Base-by-base conservation (phyloP, 2,329 filamentous ascomycete genomes). In the Phialophora tarda region DNA sequence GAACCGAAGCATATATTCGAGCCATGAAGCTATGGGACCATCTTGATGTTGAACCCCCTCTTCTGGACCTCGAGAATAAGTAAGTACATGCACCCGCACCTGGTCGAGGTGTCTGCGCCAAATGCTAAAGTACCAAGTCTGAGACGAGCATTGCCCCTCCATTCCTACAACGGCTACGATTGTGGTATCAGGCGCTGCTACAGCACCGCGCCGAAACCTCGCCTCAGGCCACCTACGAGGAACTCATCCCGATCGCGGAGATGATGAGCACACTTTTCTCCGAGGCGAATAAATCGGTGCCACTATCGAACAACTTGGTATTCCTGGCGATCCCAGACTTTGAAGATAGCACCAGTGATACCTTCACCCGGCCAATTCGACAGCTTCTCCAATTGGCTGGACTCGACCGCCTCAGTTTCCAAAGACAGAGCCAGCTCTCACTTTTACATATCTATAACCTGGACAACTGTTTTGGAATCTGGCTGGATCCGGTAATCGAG, bases 371-470 rank as follows among this genome's bases (percentile, higher is more conserved):
- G 47, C 47, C 59, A 24, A 62, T 62, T 54, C 59, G 48, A 41
- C 28, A 38, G n/a, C 47, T 62, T 62, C n/a, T 62, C 48, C 59
- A 62, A 41, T 44, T n/a, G n/a, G 59, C 59, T 24, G 59, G 59
- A 53, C 59, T 62, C 26, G 48, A 62, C 47, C 14, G 59, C 17
- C 48, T 62, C 59, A 28, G 48, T n/a, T 54, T 54, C 59, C 47
- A 34, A 54, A 54, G 59, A 54, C 59, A 62, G 47, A 62, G 59
- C 47, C 59, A 62, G 59, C 59, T 62, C 59, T 62, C 59, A 54
- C 48, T 62, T 38, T 30, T 54, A 62, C 30, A 62, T 23, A 0
- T 62, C 44, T 62, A 62, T 54, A 38, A 62, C 59, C 47, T 62
- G 30, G 59, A 62, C 26, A 24, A 54, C 30, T 62, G 59, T 62